A percentile compares a stretch with the other conserved stretches of the same genome.
Evolutionary conservation across 805 yeast species (phyloP).

Genomic region (Saturnispora diversa): DNA sequence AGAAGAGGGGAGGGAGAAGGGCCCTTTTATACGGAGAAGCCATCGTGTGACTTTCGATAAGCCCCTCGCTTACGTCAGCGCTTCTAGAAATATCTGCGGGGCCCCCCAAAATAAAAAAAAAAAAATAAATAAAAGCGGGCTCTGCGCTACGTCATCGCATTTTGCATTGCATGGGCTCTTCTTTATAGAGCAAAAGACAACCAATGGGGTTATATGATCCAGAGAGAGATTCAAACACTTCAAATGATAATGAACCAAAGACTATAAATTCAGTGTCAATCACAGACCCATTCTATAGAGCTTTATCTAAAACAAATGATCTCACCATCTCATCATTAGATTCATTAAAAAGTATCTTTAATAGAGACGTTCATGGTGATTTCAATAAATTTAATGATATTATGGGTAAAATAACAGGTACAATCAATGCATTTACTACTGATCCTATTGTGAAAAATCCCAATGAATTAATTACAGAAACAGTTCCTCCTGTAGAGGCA

Average conservation of each 20-base stretch:
- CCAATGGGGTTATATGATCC: slow-evolving; percentile 9
- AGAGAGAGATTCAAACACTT: neutral
- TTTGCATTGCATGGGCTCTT: neutral
- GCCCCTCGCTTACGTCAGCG: slow-evolving; percentile 5
- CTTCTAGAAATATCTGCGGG: slow-evolving; percentile 1
- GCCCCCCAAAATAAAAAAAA: no score
- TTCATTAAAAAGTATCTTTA: slow-evolving; percentile 8
- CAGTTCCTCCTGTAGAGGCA: slow-evolving; percentile 33
- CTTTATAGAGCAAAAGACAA: neutral
- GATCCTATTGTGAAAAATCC: slow-evolving; percentile 10
- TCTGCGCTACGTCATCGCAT: neutral
- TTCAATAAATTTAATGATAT: slow-evolving; percentile 1
- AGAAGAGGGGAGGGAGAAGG: no score
- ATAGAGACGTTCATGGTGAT: slow-evolving; percentile 4
- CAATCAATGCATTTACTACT: neutral
- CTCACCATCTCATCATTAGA: slow-evolving; percentile 12
- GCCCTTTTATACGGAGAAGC: no score
- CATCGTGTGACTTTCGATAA: slow-evolving; percentile 1
- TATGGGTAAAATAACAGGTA: slow-evolving; percentile 4
- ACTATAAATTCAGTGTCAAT: neutral
- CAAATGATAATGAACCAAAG: neutral
- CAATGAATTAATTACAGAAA: slow-evolving; percentile 23
- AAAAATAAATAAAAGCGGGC: no score
- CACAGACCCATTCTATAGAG: slow-evolving; percentile 1
- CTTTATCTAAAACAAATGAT: slow-evolving; percentile 15